A percentile compares a stretch with the other conserved stretches of the same genome.
Evolutionary conservation across 2,329 filamentous ascomycete genomes (phyloP).

Genomic region (Paecilomyces niveus): DNA sequence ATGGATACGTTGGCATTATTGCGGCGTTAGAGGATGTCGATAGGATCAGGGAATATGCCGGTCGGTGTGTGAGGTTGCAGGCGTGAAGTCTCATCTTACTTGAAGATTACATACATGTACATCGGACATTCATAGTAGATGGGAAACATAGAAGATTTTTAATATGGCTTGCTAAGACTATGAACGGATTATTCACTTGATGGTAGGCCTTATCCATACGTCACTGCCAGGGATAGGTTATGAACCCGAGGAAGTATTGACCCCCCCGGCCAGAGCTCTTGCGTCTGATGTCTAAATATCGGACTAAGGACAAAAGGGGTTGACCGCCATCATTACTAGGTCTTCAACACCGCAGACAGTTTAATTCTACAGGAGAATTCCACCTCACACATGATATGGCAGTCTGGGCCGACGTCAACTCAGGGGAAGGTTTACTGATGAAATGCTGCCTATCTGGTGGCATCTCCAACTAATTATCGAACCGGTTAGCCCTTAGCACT

Average conservation of each 20-base stretch:
- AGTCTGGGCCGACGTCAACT: neutral
- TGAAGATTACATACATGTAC: neutral
- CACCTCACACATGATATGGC: neutral
- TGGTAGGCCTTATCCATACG: neutral
- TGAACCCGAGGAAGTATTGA: too few species aligned
- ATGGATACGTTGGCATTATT: conserved; percentile 29
- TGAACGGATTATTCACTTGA: neutral
- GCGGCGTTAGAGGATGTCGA: neutral
- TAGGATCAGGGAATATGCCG: neutral
- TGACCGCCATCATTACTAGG: too few species aligned
- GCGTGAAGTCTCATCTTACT: neutral
- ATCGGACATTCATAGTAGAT: too few species aligned
- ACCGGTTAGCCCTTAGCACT: neutral
- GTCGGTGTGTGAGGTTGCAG: neutral
- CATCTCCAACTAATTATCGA: neutral
- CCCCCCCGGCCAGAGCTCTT: too few species aligned
- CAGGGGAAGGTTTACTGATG: neutral
- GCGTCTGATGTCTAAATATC: too few species aligned
- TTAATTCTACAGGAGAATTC: too few species aligned
- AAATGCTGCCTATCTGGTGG: neutral
- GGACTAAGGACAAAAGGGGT: too few species aligned
- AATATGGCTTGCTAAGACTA: neutral
- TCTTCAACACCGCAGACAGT: too few species aligned
- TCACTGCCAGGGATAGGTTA: too few species aligned
- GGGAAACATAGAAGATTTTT: neutral